Evolutionary conservation across 768 basidiomycete species (phyloP).

Genomic region (Boletus rubropictus): DNA sequence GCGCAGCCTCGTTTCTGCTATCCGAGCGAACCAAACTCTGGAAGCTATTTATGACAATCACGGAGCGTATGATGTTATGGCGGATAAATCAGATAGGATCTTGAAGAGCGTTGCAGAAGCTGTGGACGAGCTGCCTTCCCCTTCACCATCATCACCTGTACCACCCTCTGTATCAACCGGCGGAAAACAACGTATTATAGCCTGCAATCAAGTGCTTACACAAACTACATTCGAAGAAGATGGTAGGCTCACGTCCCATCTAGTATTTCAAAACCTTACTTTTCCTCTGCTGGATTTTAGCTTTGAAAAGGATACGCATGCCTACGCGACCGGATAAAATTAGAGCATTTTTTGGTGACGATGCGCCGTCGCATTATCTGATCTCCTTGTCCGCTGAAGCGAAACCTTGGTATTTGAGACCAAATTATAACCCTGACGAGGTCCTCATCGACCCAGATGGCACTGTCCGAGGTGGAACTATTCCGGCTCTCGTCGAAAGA

Average conservation of each 20-base stretch:
- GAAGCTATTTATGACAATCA: conserved; percentile 14
- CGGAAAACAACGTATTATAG: conserved; percentile 5
- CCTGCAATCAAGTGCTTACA: background rate
- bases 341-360: conserved; percentile 46
- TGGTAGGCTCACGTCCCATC: background rate
- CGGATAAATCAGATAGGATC: conserved; percentile 9
- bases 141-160: background rate
- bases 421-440: conserved; percentile 50
- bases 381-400: conserved; percentile 35
- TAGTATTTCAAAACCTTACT: conserved; percentile 1
- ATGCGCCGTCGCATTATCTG: conserved; percentile 42
- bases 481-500: conserved; percentile 55
- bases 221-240: conserved; percentile 13
- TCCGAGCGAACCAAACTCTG: conserved; percentile 20
- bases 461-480: conserved; percentile 55
- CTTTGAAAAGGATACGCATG: conserved; percentile 7
- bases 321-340: conserved; percentile 37
- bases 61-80: conserved; percentile 1
- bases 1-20: conserved; percentile 30
- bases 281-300: conserved; percentile 8
- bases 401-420: conserved; percentile 56
- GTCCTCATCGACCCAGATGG: conserved; percentile 62
- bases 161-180: conserved; percentile 11
- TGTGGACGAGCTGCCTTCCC: background rate
- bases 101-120: conserved; percentile 10